Base-by-base conservation (phyloP, 2,329 filamentous ascomycete species). In the Elsinoe necatrix region DNA sequence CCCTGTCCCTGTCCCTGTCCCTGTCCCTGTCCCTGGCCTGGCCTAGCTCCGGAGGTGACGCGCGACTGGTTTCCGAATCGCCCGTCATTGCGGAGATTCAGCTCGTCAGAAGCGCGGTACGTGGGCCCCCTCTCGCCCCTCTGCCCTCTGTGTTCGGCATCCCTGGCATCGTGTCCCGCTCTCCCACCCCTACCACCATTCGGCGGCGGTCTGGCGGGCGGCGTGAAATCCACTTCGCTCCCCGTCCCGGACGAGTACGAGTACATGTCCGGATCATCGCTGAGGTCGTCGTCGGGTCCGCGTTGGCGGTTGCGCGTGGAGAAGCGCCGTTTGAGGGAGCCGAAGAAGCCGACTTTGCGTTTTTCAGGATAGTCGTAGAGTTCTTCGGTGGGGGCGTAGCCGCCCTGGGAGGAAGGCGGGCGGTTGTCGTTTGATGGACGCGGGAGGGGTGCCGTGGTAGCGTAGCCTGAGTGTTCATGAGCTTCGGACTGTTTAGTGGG, bases 271-370 rank as follows among this genome's bases (percentile, higher is more conserved):
- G 48, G 48, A 35, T 52, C 48, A 27, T 52, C 48, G 48, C 48
- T 52, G 2, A 45, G 39, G 16, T 55, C 52, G 14, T 56, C 54
- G 37, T 25, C 39, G 42, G 27, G 27, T 4, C 18, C 21, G 21
- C 29, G n/a, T 3, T 27, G 23, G 2, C 54, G 31, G n/a, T 39
- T 12, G n/a, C 41, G 14, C 11, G 23, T 35, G 25, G 31, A 34
- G 20, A 56, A 56, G 16, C 54, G 54, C 4, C 54, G 54, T 16
- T 56, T 56, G 16, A 56, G 31, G 9, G 31, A 42, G 27, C 54
- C 42, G 39, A 56, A 56, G 41, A 56, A 56, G 39, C 54, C 54
- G 9, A 56, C 16, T 45, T 48, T 56, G n/a, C 43, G 45, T 25
- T 50, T 29, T 9, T 52, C 20, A 7, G 48, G 48, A 11, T 29